Evolutionary conservation across 23 red algal species (phyloP).

Genomic region (Porphyridium purpureum): DNA sequence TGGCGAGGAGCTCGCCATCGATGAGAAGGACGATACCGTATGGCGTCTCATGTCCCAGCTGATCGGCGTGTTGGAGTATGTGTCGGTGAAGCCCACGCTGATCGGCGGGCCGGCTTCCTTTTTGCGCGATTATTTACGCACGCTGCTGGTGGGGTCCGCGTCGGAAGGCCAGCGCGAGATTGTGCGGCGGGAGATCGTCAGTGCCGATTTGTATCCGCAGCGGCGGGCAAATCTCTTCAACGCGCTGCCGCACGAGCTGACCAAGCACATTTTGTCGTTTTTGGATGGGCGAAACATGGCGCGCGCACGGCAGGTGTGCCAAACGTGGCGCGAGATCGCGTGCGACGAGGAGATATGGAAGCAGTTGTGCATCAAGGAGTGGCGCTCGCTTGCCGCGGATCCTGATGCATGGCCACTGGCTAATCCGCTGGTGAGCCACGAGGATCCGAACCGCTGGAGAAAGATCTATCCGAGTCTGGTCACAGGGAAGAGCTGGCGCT

Average conservation of each 20-base stretch:
- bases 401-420: constrained; percentile 53
- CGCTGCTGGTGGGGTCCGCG: constrained; percentile 21
- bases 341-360: constrained; percentile 83
- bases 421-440: constrained; percentile 21
- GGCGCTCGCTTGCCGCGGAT: constrained; percentile 73
- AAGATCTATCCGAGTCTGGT: constrained; percentile 63
- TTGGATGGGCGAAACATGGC: constrained; percentile 65
- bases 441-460: constrained; percentile 30
- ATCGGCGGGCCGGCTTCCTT: constrained; percentile 70
- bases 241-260: constrained; percentile 61
- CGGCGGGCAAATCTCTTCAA: constrained; percentile 6
- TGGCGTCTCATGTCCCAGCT: neutral
- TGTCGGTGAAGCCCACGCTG: constrained; percentile 51
- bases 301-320: constrained; percentile 44
- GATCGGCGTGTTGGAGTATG: constrained; percentile 43
- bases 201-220: constrained; percentile 1
- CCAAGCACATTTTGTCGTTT: constrained; percentile 76
- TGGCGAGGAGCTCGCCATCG: too few relatives aligned
- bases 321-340: constrained; percentile 71
- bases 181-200: neutral
- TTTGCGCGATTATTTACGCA: constrained; percentile 79
- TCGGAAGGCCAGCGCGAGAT: neutral
- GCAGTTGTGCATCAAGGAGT: constrained; percentile 29
- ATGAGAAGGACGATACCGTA: too few relatives aligned
- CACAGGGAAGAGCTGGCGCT: constrained; percentile 31